Conservation (phyloP, 2,329 filamentous ascomycete genomes). For the Orbilia ellipsospora region DNA sequence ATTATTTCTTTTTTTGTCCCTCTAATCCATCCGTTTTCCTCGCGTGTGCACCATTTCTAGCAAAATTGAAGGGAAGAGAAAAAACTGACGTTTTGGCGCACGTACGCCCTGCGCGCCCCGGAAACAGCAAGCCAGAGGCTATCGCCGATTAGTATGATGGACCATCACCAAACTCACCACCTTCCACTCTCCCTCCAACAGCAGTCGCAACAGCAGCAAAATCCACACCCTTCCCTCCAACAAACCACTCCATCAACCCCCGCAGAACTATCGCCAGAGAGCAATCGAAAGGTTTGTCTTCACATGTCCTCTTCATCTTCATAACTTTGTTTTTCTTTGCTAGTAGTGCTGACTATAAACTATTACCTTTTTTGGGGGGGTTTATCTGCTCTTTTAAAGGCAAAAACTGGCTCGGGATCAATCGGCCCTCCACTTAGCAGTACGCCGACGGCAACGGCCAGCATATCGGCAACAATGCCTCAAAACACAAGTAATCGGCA, state of each 20-base stretch:
- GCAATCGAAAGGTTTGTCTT: slow-evolving; percentile 47
- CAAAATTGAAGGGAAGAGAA: neutral
- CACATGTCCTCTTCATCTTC: neutral
- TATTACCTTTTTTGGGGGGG: no score
- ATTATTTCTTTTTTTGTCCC: neutral
- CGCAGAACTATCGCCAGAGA: slow-evolving; percentile 40
- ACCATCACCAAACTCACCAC: slow-evolving; percentile 48
- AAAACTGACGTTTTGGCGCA: neutral
- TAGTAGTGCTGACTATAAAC: neutral
- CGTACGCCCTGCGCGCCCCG: neutral
- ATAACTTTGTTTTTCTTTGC: neutral
- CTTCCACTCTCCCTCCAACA: slow-evolving; percentile 47
- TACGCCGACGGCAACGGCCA: slow-evolving; percentile 1
- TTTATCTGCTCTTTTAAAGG: slow-evolving; percentile 10
- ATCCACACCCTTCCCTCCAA: slow-evolving; percentile 21
- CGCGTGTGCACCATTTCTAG: neutral
- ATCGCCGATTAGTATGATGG: slow-evolving; percentile 47
- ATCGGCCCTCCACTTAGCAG: slow-evolving; percentile 20
- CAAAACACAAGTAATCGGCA: slow-evolving; percentile 31
- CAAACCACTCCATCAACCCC: slow-evolving; percentile 15
- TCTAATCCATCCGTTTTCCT: neutral
- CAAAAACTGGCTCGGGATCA: slow-evolving; percentile 35
- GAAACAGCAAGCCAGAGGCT: slow-evolving; percentile 31
- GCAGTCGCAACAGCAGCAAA: slow-evolving; percentile 7
- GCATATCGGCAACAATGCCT: slow-evolving; percentile 17